A percentile compares a stretch with the other conserved stretches of the same genome.
phyloP scores from a whole-genome alignment of 148 eudicot species.

The Mesembryanthemum crystallinum region DNA sequence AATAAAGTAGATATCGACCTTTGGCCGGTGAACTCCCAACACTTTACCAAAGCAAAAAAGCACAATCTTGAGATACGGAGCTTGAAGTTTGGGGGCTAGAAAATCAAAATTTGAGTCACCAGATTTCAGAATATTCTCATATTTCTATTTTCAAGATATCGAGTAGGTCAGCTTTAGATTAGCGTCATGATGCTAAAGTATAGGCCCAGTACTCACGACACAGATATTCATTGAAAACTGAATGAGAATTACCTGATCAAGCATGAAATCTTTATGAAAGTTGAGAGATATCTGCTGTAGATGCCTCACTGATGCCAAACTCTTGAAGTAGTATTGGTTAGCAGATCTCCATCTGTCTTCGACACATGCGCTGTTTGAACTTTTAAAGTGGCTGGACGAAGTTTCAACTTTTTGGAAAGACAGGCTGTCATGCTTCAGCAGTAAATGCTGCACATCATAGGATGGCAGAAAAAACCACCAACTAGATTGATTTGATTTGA shows the following conservation, averaged over 20 bases:
- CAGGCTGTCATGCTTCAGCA: slow-evolving; percentile 37
- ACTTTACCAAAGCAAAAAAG: background rate
- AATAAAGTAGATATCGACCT: too few relatives aligned
- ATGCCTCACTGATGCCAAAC: slow-evolving; percentile 63
- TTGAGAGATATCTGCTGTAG: slow-evolving; percentile 62
- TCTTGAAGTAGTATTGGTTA: slow-evolving; percentile 75
- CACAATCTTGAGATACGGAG: background rate
- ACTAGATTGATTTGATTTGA: slow-evolving; percentile 33
- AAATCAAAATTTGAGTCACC: background rate
- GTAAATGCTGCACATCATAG: slow-evolving; percentile 70
- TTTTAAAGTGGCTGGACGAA: slow-evolving; percentile 25
- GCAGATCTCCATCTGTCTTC: slow-evolving; percentile 58
- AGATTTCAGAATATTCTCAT: background rate
- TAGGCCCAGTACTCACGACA: background rate
- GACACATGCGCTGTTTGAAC: slow-evolving; percentile 24
- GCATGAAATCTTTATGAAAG: slow-evolving; percentile 77
- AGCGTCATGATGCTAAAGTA: background rate
- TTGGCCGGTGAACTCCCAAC: background rate
- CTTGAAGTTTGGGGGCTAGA: background rate
- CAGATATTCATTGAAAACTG: too few relatives aligned
- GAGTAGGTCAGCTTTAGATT: background rate
- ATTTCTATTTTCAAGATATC: background rate
- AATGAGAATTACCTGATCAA: slow-evolving; percentile 58
- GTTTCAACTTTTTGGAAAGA: slow-evolving; percentile 26
- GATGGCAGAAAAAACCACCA: slow-evolving; percentile 88